Conservation (phyloP, 768 basidiomycete species). For the Pleurotus djamor region DNA sequence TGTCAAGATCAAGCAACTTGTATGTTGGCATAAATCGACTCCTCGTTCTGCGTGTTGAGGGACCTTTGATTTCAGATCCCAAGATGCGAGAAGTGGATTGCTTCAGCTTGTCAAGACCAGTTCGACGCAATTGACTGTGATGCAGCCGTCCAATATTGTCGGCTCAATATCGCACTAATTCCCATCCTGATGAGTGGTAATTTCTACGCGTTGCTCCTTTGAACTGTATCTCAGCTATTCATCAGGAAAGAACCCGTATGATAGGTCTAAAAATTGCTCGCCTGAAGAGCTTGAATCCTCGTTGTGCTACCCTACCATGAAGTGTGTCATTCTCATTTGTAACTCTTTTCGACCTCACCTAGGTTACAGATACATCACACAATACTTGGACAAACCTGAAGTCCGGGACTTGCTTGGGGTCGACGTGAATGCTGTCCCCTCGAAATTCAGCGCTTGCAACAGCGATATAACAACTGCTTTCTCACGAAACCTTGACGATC, state of each 20-base stretch:
- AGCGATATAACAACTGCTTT: constrained; percentile 48
- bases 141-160: constrained; percentile 63
- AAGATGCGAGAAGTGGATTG: constrained; percentile 57
- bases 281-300: constrained; percentile 39
- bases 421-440: constrained; percentile 25
- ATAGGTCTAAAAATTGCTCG: constrained; percentile 61
- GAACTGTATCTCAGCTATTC: constrained; percentile 34
- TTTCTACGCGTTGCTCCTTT: background rate
- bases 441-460: constrained; percentile 31
- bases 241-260: constrained; percentile 56
- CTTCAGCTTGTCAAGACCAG: constrained; percentile 52
- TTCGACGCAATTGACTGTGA: constrained; percentile 65
- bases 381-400: constrained; percentile 60
- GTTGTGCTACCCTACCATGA: too few relatives aligned
- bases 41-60: too few relatives aligned
- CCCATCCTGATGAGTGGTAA: too few relatives aligned
- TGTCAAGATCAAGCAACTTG: too few relatives aligned
- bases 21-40: too few relatives aligned
- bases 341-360: too few relatives aligned
- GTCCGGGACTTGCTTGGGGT: constrained; percentile 62
- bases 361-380: constrained; percentile 32
- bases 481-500: constrained; percentile 24
- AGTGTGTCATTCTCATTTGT: too few relatives aligned
- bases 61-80: constrained; percentile 52
- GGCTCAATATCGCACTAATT: too few relatives aligned